Conservation (phyloP, 23 red algal genomes). For the Gracilaria domingensis region DNA sequence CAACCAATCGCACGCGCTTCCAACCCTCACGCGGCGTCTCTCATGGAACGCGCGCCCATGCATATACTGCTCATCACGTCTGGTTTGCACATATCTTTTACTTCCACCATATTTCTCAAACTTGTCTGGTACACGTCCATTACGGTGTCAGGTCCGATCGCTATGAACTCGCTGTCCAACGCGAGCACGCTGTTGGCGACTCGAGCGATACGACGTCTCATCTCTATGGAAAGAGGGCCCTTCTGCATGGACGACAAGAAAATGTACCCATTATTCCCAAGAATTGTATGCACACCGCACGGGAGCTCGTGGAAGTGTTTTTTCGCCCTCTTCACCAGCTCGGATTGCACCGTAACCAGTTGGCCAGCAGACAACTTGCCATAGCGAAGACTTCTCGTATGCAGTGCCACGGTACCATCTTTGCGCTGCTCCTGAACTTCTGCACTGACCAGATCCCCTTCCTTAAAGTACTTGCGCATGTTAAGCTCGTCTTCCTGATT, state of each 20-base stretch:
- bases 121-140: constrained; percentile 65
- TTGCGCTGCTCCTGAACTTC: constrained; percentile 94
- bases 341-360: constrained; percentile 79
- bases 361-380: constrained; percentile 73
- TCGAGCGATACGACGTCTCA: constrained; percentile 59
- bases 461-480: constrained; percentile 89
- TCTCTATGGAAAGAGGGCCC: constrained; percentile 26
- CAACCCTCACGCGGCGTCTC: constrained; percentile 47
- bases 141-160: constrained; percentile 87
- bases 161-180: constrained; percentile 80
- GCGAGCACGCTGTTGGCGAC: constrained; percentile 84
- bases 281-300: constrained; percentile 78
- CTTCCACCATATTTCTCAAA: constrained; percentile 14
- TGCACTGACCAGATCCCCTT: constrained; percentile 90
- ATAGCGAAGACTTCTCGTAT: constrained; percentile 86
- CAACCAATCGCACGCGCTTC: constrained; percentile 14
- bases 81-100: constrained; percentile 71
- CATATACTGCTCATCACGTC: constrained; percentile 58
- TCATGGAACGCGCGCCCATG: constrained; percentile 54
- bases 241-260: constrained; percentile 68
- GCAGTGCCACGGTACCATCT: constrained; percentile 90
- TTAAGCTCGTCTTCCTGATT: constrained; percentile 96
- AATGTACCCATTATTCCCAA: constrained; percentile 97
- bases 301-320: constrained; percentile 81
- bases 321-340: constrained; percentile 86